Evolutionary conservation across 805 yeast genomes (phyloP).

Genomic region (Maudiozyma serrabonitensis): DNA sequence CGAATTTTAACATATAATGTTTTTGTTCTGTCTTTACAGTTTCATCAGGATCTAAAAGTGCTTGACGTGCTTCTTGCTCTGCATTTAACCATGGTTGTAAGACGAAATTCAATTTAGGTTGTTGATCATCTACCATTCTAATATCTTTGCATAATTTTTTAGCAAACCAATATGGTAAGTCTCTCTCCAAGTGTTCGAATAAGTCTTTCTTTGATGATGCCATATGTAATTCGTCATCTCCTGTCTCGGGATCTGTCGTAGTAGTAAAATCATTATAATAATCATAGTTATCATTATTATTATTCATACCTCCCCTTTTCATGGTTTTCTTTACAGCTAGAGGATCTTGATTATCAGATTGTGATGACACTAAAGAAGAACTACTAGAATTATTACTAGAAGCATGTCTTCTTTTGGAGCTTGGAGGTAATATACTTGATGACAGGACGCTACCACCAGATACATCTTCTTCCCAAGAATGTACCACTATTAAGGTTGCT

Average conservation of each 20-base stretch:
- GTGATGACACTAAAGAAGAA: background rate
- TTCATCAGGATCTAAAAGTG: background rate
- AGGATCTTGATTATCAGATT: background rate
- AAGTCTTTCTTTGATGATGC: conserved; percentile 2
- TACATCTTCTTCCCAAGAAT: conserved; percentile 24
- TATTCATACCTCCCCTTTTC: background rate
- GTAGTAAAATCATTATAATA: conserved; percentile 1
- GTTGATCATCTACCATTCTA: conserved; percentile 33
- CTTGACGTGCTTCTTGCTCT: conserved; percentile 4
- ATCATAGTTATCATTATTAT: background rate
- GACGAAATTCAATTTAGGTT: conserved; percentile 50
- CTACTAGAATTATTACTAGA: background rate
- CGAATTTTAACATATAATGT: conserved; percentile 18
- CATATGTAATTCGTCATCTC: conserved; percentile 4
- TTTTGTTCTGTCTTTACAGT: conserved; percentile 3
- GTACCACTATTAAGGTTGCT: conserved; percentile 20
- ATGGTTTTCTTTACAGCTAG: background rate
- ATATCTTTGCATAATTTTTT: conserved; percentile 40
- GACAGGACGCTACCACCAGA: conserved; percentile 27
- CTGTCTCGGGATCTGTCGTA: conserved; percentile 5
- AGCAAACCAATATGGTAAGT: conserved; percentile 58
- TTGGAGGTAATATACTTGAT: conserved; percentile 23
- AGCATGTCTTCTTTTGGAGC: conserved; percentile 2
- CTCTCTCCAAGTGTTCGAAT: conserved; percentile 33
- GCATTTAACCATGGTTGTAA: conserved; percentile 30